Conservation (phyloP, 164 flowering plant species). For the Cinnamomum chago region DNA sequence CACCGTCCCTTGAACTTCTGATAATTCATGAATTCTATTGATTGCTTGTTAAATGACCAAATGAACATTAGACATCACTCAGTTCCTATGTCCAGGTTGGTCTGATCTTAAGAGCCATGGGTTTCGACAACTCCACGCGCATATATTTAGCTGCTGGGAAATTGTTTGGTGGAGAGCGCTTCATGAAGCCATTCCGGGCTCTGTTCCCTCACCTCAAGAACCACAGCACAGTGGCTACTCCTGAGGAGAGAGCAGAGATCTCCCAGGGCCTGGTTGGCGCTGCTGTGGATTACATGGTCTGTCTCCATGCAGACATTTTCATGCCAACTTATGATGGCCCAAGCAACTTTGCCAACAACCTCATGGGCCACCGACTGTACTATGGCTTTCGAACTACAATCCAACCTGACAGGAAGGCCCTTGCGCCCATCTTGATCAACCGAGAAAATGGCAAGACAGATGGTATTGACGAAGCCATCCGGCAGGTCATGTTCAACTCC, state of each 20-base stretch:
- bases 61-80: too few relatives aligned
- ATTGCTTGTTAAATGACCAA: too few relatives aligned
- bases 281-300: slow-evolving; percentile 99
- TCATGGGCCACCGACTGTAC: slow-evolving; percentile 95
- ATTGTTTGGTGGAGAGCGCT: slow-evolving; percentile 89
- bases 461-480: slow-evolving; percentile 80
- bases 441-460: slow-evolving; percentile 62
- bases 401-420: slow-evolving; percentile 84
- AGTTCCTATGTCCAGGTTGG: slow-evolving; percentile 59
- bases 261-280: slow-evolving; percentile 75
- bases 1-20: too few relatives aligned
- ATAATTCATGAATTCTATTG: too few relatives aligned
- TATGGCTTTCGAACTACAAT: slow-evolving; percentile 89
- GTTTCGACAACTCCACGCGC: slow-evolving; percentile 84
- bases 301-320: slow-evolving; percentile 91
- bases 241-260: slow-evolving; percentile 63
- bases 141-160: slow-evolving; percentile 98
- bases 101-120: slow-evolving; percentile 76
- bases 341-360: slow-evolving; percentile 98
- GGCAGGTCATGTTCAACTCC: slow-evolving; percentile 63
- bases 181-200: slow-evolving; percentile 87
- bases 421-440: slow-evolving; percentile 79
- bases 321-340: slow-evolving; percentile 99
- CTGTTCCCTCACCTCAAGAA: slow-evolving; percentile 84
- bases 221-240: slow-evolving; percentile 70